Base-by-base conservation (phyloP, 768 basidiomycete genomes). In the Psilocybe subaeruginosa region DNA sequence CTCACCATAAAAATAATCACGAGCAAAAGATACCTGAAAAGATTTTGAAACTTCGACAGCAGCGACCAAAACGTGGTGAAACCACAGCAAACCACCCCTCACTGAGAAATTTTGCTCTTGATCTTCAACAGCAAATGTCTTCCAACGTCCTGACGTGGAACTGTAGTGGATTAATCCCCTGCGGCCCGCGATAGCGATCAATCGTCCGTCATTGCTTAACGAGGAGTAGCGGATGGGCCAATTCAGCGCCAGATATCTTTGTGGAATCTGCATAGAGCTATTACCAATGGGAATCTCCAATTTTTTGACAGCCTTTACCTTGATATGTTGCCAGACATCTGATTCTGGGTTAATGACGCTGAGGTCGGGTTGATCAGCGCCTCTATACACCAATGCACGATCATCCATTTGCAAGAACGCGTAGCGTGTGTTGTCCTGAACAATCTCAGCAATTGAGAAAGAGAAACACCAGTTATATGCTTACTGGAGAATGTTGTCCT, bases 271-370 rank as follows among this genome's bases (percentile, higher is more conserved):
- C 19, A 27, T 37, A 27, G 4, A 8, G 49, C 61, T 57, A 52
- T 30, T 31, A 17, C 23, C 35, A 4, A 33, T 27, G n/a, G 48
- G 8, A 49, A 35, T 7, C 11, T 53, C 2, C 23, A 50, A n/a
- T 37, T 23, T 6, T 6, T 47, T 11, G 51, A 9, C 51, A 54
- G 16, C 17, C 67, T 66, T 54, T 64, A 85, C 94, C 85, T 96
- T 97, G 73, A 98, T 91, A 75, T 92, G 91, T 67, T 99, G 95
- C 96, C 97, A 99, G 16, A 98, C 96, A 69, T 98, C 96, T 3
- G 93, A 93, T 72, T 97, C 95, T 14, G 96, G 95, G 70, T 98
- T 98, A 69, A 99, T 97, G 59, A 99, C 89, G 70, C 94, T 97
- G 89, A 97, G 91, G 71, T 98, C 96, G 4, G 97, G 96, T 72